These are phyloP conservation scores for Angomonas desouzai DNA, from an alignment of 208 protist species.

Conservation along the genomic window DNA sequence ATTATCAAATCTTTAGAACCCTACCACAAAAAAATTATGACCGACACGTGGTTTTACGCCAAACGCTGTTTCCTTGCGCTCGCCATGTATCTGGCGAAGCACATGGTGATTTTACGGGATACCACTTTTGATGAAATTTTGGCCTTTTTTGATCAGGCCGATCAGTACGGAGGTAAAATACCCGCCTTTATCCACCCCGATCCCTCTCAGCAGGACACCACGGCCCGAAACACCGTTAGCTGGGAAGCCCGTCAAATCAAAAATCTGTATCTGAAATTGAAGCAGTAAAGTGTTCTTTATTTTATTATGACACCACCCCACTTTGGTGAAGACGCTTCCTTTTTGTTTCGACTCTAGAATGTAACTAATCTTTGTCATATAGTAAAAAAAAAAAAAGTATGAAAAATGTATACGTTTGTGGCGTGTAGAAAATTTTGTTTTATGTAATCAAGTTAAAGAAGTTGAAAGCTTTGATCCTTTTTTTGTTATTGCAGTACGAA, in stretches of 20 bases:
- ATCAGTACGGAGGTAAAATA: conserved; percentile 90
- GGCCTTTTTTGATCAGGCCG: conserved; percentile 92
- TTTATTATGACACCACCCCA: background rate
- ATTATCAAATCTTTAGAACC: conserved; percentile 97
- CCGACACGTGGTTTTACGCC: conserved; percentile 97
- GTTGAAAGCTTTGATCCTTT: too few relatives aligned
- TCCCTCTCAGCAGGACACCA: conserved; percentile 84
- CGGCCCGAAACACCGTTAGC: conserved; percentile 83
- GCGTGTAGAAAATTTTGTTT: too few relatives aligned
- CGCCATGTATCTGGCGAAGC: conserved; percentile 96
- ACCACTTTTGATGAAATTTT: conserved; percentile 91
- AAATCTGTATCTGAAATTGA: conserved; percentile 84
- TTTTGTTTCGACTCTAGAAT: conserved; percentile 11
- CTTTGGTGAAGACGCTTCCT: background rate
- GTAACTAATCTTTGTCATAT: background rate
- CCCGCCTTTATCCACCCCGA: conserved; percentile 82
- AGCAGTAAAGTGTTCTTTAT: conserved; percentile 9
- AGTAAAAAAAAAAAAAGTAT: conserved; percentile 2
- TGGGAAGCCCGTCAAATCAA: conserved; percentile 93
- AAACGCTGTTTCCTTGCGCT: conserved; percentile 96
- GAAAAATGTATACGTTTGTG: background rate
- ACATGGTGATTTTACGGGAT: conserved; percentile 96
- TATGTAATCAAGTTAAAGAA: too few relatives aligned
- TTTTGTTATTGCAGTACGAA: conserved; percentile 14
- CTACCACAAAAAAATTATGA: conserved; percentile 96